Base-by-base conservation (phyloP, 2,329 filamentous ascomycete genomes). In the Ilyonectria sp. region DNA sequence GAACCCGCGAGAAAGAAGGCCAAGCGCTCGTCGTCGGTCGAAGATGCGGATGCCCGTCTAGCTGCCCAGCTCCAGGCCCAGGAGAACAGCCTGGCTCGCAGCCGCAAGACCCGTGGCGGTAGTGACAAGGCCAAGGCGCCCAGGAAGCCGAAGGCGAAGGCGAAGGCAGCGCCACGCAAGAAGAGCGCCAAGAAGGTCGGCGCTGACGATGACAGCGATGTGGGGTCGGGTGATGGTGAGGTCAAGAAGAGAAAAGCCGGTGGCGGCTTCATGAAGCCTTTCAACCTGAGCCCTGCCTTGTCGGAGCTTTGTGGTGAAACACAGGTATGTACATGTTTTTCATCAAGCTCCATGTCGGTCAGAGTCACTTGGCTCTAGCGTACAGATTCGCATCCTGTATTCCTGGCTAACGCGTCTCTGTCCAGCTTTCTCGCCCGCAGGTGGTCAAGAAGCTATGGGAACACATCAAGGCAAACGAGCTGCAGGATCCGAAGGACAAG, bases 381-480 rank as follows among this genome's bases (percentile, higher is more conserved):
- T 53, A 3, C n/a, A 35, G n/a, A 8, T 5, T 7, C 7, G 17
- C n/a, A 7, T 13, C 19, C 9, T 13, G 2, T 0, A 26, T 6
- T 11, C 5, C 40, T 44, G 13, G 23, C 70, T 76, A 63, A 76
- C 44, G 6, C n/a, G 49, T 6, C 23, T 9, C 6, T 57, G 9
- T 49, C 4, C 77, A 97, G 91, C 89, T 99, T 23, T 97, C 96
- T 17, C 92, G 96, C 46, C 95, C 96, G 0, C 94, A 98, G 80
- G 95, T 95, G 0, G 96, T 99, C 75, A 98, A 98, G 85, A 93
- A 93, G 79, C 91, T 99, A 60, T 99, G 96, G 96, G 91, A 92
- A 68, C 94, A 99, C 78, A 97, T 99, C 83, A 97, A 97, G 77
- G 90, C 86, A 67, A 91, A 95, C 72, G 89, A 94, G 46, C 90